Conservation (phyloP, 495 filamentous ascomycete genomes). For the Aspergillus diversus region DNA sequence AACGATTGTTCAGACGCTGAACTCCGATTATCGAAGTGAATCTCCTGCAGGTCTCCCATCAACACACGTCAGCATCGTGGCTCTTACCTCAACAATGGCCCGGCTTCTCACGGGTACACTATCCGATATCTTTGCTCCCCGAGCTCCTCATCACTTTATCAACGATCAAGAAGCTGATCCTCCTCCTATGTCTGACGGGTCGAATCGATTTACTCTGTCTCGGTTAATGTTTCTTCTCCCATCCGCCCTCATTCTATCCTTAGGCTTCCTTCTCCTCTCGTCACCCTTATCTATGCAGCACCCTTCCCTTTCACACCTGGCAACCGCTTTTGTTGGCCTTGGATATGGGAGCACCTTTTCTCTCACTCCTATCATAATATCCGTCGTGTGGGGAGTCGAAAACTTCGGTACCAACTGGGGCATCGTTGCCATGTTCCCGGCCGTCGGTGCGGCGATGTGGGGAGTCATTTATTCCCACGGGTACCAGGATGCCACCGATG, state of each 20-base stretch:
- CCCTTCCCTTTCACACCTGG: constrained; percentile 72
- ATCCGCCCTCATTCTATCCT: constrained; percentile 73
- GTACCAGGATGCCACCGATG: constrained; percentile 68
- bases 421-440: constrained; percentile 88
- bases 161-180: constrained; percentile 37
- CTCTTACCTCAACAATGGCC: constrained; percentile 85
- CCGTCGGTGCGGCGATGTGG: constrained; percentile 82
- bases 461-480: constrained; percentile 78
- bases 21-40: constrained; percentile 55
- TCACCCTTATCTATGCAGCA: constrained; percentile 69
- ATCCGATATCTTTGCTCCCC: constrained; percentile 84
- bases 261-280: constrained; percentile 76
- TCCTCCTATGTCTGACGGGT: constrained; percentile 30
- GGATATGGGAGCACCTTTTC: constrained; percentile 93
- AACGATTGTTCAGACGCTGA: constrained; percentile 86
- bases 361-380: constrained; percentile 86
- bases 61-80: constrained; percentile 90
- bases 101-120: constrained; percentile 83
- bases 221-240: constrained; percentile 78
- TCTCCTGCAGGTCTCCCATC: constrained; percentile 71
- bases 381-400: constrained; percentile 95
- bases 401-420: constrained; percentile 99
- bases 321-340: constrained; percentile 78
- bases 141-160: constrained; percentile 44
- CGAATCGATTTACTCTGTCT: constrained; percentile 62